Base-by-base conservation (phyloP, 352 stramenopile species). In the Phytophthora fragariaefolia region DNA sequence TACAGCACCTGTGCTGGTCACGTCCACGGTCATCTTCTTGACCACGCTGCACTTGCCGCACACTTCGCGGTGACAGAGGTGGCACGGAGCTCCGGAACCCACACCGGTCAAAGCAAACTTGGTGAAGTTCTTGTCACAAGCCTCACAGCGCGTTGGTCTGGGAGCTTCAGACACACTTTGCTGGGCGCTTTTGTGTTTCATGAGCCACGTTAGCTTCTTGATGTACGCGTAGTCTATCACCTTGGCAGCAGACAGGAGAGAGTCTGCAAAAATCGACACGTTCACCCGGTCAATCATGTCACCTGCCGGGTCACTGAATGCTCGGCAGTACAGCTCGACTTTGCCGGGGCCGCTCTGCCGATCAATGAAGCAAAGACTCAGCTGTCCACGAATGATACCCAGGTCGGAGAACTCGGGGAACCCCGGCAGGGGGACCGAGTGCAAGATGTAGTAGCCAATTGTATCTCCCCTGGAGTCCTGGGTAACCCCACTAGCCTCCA, bases 21-120 rank as follows among this genome's bases (percentile, higher is more conserved):
- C 58, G 55, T 89, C 76, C 22, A 87, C 63, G 9, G 77, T 77
- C 57, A 88, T 71, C 6, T 80, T 82, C 60, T 88, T 88, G 18
- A 74, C 49, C 2, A 90, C 71, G 12, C 51, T 74, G 60, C 81
- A 90, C 34, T 76, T 76, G n/a, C 47, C 28, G 58, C 81, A 90
- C 10, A 84, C 38, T 17, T 69, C 42, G 9, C 66, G 49, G 24
- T 69, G 69, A 32, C 81, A 90, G 24, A 83, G 72, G 22, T 84
- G 67, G 43, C 81, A 90, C 20, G 60, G 30, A 3, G 48, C 43
- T 2, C 65, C 56, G 1, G 40, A 24, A 20, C 42, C 32, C 23
- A 28, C 20, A 30, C 20, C 13, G 18, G 22, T n/a, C 24, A 68
- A 20, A 4, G 74, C 27, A 18, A 77, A 54, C 17, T 46, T 59